These are phyloP conservation scores for Suhomyces bribrorum DNA, from an alignment of 1,139 yeast genomes.

Conservation along the genomic window DNA sequence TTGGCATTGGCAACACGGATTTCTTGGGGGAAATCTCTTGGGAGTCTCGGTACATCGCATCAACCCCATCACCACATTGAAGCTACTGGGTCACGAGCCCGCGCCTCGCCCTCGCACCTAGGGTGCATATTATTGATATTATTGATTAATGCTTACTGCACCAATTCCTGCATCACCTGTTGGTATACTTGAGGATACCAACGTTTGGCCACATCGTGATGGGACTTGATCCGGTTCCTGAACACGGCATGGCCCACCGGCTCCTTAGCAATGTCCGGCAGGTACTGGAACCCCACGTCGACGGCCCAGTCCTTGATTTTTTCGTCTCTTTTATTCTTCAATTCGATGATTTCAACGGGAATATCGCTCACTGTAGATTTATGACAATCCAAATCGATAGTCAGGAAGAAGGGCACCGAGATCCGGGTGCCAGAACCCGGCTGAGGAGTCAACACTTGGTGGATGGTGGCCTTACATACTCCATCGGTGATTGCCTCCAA, in stretches of 20 bases:
- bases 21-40: too few species aligned
- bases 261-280: constrained; percentile 42
- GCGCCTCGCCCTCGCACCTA: too few species aligned
- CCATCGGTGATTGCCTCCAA: constrained; percentile 56
- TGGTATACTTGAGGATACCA: constrained; percentile 60
- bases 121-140: too few species aligned
- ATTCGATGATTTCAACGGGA: constrained; percentile 32
- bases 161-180: constrained; percentile 26
- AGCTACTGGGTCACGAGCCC: too few species aligned
- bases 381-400: constrained; percentile 49
- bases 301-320: constrained; percentile 40
- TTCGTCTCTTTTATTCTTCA: constrained; percentile 40
- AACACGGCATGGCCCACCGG: constrained; percentile 64
- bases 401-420: constrained; percentile 57
- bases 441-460: constrained; percentile 58
- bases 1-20: too few species aligned
- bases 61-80: too few species aligned
- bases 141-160: too few species aligned
- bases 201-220: constrained; percentile 62
- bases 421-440: constrained; percentile 54
- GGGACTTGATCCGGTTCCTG: constrained; percentile 63
- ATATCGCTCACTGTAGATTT: constrained; percentile 35
- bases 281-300: constrained; percentile 53
- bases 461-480: constrained; percentile 66
- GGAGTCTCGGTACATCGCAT: too few species aligned